A percentile compares a stretch with the other conserved stretches of the same genome.
These are phyloP conservation scores for Penicillium sp. DNA, from an alignment of 2,329 filamentous ascomycete species.

Conservation along the genomic window DNA sequence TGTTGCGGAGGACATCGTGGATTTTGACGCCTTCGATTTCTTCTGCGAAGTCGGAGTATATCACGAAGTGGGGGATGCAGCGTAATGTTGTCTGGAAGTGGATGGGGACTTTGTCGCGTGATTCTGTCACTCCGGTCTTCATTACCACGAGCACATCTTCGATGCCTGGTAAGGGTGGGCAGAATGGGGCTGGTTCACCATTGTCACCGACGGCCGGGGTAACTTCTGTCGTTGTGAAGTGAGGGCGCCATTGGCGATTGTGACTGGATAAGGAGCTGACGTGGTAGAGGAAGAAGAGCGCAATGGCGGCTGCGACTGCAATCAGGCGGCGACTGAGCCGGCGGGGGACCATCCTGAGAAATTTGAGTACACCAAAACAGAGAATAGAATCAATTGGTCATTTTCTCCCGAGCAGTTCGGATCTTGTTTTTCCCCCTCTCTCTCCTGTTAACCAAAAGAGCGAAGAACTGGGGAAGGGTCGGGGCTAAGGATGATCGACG, in stretches of 20 bases:
- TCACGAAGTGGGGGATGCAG: slow-evolving; percentile 48
- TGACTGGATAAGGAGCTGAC: slow-evolving; percentile 50
- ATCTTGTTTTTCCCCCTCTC: slow-evolving; percentile 2
- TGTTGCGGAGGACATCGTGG: slow-evolving; percentile 43
- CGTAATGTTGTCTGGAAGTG: slow-evolving; percentile 48
- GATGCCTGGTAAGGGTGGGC: slow-evolving; percentile 34
- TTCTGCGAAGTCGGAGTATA: slow-evolving; percentile 53
- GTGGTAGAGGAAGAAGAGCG: slow-evolving; percentile 49
- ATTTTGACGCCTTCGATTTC: slow-evolving; percentile 44
- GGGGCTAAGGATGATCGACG: slow-evolving; percentile 12
- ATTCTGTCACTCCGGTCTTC: slow-evolving; percentile 52
- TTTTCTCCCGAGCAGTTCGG: slow-evolving; percentile 1
- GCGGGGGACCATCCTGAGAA: slow-evolving; percentile 36
- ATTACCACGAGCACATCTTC: slow-evolving; percentile 50
- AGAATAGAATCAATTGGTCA: slow-evolving; percentile 8
- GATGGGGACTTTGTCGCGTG: slow-evolving; percentile 46
- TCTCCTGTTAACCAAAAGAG: background rate
- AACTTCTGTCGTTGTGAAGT: slow-evolving; percentile 7
- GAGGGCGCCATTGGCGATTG: slow-evolving; percentile 8
- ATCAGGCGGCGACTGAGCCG: slow-evolving; percentile 29
- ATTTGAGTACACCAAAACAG: slow-evolving; percentile 8
- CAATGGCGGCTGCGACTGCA: slow-evolving; percentile 49
- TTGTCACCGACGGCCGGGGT: slow-evolving; percentile 5
- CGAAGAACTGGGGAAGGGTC: slow-evolving; percentile 2
- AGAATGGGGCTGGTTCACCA: slow-evolving; percentile 17